Percentiles rank a stretch among this genome's conserved stretches.
Evolutionary conservation across 768 basidiomycete species (phyloP).

Genomic region (Vishniacozyma victoriae): DNA sequence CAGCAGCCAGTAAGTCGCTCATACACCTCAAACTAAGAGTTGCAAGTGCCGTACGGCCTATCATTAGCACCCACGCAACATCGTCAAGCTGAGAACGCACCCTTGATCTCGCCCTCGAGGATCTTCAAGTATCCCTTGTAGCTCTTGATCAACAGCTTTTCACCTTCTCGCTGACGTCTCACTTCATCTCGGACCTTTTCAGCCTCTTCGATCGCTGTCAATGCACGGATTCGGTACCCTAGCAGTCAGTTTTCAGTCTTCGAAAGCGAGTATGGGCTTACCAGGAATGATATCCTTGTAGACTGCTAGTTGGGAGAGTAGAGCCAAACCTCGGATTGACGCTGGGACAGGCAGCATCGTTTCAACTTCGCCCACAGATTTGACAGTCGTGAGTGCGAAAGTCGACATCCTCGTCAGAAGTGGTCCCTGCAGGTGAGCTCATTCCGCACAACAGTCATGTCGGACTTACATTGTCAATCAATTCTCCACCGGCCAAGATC

Average conservation of each 20-base stretch:
- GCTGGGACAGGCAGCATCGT: constrained; percentile 62
- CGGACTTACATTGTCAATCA: constrained; percentile 64
- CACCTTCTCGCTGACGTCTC: constrained; percentile 81
- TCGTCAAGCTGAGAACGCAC: constrained; percentile 48
- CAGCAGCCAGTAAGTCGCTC: constrained; percentile 73
- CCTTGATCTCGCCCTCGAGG: constrained; percentile 81
- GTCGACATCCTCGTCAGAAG: constrained; percentile 81
- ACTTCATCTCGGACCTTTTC: constrained; percentile 96
- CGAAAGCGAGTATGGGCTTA: constrained; percentile 1
- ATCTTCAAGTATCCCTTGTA: constrained; percentile 85
- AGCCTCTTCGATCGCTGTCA: constrained; percentile 82
- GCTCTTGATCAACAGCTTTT: constrained; percentile 79
- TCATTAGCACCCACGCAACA: background rate
- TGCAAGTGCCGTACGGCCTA: constrained; percentile 47
- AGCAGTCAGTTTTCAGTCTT: background rate
- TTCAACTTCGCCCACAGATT: constrained; percentile 56
- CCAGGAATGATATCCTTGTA: constrained; percentile 89
- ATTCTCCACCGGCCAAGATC: constrained; percentile 84
- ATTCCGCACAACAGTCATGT: background rate
- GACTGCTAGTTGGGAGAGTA: constrained; percentile 84
- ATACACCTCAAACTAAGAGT: constrained; percentile 73
- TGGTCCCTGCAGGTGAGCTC: constrained; percentile 59
- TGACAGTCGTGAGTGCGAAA: constrained; percentile 73
- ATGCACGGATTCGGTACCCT: constrained; percentile 84
- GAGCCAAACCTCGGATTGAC: constrained; percentile 76